Conservation (phyloP, 495 filamentous ascomycete species). For the Elasticomyces elasticus region DNA sequence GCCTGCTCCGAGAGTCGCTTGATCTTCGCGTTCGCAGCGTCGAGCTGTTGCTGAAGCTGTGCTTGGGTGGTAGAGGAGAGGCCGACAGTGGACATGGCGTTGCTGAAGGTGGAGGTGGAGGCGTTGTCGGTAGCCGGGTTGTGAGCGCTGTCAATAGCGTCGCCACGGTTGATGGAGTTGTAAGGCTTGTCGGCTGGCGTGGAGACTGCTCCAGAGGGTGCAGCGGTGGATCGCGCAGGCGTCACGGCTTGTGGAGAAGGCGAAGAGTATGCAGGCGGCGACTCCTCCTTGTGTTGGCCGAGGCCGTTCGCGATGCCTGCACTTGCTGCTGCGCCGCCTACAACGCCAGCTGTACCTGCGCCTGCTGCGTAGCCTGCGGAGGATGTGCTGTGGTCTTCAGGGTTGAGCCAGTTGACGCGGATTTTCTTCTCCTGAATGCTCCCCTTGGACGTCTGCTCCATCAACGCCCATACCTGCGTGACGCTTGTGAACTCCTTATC, state of each 20-base stretch:
- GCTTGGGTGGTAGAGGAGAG: conserved; percentile 46
- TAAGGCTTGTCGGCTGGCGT: conserved; percentile 2
- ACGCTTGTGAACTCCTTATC: conserved; percentile 53
- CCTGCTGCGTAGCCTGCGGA: background rate
- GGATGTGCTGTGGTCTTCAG: conserved; percentile 33
- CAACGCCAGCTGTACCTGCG: conserved; percentile 29
- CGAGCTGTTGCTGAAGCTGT: conserved; percentile 60
- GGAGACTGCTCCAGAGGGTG: conserved; percentile 14
- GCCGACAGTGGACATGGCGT: conserved; percentile 32
- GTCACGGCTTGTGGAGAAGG: conserved; percentile 29
- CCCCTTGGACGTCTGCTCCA: conserved; percentile 67
- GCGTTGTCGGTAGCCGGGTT: conserved; percentile 22
- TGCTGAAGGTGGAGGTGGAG: conserved; percentile 9
- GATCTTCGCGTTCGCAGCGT: conserved; percentile 66
- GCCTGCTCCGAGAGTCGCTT: conserved; percentile 58
- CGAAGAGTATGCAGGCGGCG: conserved; percentile 22
- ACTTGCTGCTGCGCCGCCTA: background rate
- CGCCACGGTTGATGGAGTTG: conserved; percentile 4
- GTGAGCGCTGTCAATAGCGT: conserved; percentile 19
- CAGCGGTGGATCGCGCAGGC: conserved; percentile 23
- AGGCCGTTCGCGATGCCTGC: background rate
- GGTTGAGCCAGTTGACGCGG: conserved; percentile 71
- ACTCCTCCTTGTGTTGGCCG: conserved; percentile 20
- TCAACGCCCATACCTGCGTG: conserved; percentile 48
- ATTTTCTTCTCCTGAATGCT: conserved; percentile 89